Evolutionary conservation across 495 filamentous ascomycete species (phyloP).

Genomic region (Cercophora sp.): DNA sequence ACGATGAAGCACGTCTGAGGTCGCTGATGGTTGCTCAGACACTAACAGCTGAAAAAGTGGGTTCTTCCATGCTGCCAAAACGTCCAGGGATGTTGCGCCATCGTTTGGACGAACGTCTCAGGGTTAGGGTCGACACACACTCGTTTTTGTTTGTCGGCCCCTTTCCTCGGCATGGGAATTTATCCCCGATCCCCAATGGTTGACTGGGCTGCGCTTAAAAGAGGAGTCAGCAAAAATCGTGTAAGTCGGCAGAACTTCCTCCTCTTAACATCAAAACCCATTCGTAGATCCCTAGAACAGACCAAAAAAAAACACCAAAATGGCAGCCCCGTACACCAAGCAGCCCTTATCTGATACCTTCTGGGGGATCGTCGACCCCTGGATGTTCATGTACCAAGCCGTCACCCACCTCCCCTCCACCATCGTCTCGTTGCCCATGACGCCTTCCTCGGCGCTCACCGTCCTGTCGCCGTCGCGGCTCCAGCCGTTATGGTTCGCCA

Average conservation of each 20-base stretch:
- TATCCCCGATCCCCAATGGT: no score
- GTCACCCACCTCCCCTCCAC: constrained; percentile 35
- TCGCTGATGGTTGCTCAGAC: not conserved
- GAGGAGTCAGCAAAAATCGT: not conserved
- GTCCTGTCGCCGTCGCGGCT: constrained; percentile 34
- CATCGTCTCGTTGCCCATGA: constrained; percentile 27
- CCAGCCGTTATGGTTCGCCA: constrained; percentile 45
- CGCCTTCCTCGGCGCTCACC: constrained; percentile 17
- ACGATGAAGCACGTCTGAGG: constrained; percentile 2
- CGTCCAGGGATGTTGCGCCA: not conserved
- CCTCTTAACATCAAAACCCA: not conserved
- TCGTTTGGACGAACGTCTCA: no score
- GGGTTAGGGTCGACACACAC: constrained; percentile 15
- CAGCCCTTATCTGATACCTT: constrained; percentile 7
- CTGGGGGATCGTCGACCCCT: constrained; percentile 32
- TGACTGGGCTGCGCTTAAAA: no score
- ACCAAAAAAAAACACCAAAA: constrained; percentile 2
- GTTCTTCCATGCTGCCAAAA: not conserved
- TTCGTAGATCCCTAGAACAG: not conserved
- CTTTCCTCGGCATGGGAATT: no score
- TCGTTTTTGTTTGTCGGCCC: no score
- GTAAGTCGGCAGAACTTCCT: not conserved
- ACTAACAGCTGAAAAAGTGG: constrained; percentile 7
- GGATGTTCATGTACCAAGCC: constrained; percentile 36
- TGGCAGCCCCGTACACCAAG: constrained; percentile 1